phyloP scores from a whole-genome alignment of 768 basidiomycete species.

The Termitomyces sp. region DNA sequence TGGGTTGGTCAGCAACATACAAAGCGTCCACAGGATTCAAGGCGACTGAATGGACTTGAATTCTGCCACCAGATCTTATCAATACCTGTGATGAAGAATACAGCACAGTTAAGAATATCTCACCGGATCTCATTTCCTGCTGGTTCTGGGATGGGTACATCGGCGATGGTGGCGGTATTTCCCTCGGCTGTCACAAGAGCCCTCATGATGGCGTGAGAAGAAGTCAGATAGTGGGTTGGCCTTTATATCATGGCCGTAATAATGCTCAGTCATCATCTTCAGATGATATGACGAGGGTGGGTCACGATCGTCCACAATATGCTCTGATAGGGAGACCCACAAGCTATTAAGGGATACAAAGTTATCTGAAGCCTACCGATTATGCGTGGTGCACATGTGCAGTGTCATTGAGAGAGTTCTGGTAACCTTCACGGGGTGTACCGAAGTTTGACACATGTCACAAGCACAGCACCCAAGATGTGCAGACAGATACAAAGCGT shows the following conservation, averaged over 20 bases:
- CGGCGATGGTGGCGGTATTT: conserved; percentile 25
- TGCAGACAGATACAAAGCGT: neutral
- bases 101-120: neutral
- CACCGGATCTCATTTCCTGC: conserved; percentile 27
- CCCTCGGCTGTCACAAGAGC: conserved; percentile 26
- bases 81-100: neutral
- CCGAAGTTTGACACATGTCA: neutral
- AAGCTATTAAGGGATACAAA: neutral
- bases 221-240: neutral
- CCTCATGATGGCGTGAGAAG: conserved; percentile 8
- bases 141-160: conserved; percentile 26
- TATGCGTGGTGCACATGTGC: neutral
- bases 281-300: neutral
- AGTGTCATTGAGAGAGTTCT: neutral
- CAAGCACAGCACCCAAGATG: neutral
- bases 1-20: conserved; percentile 23
- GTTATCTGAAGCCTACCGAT: neutral
- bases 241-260: neutral
- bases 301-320: neutral
- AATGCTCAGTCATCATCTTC: neutral
- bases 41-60: conserved; percentile 29
- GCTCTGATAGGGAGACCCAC: neutral
- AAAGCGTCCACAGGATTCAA: conserved; percentile 34
- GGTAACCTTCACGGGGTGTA: too few relatives aligned
- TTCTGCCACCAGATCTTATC: conserved; percentile 9